These are phyloP conservation scores for Pseudogymnoascus sp. DNA, from an alignment of 2,329 filamentous ascomycete species.

Conservation along the genomic window DNA sequence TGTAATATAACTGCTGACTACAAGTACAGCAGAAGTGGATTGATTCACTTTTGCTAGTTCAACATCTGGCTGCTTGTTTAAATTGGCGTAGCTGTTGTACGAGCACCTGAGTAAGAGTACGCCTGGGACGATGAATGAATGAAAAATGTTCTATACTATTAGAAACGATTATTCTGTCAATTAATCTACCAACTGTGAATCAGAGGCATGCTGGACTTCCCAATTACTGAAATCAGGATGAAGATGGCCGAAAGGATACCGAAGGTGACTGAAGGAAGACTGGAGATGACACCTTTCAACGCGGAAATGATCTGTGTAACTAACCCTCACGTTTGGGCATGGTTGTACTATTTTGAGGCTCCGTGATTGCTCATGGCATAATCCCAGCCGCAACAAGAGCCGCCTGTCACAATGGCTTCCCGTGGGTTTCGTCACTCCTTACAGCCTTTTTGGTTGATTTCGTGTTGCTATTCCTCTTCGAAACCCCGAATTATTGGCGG, in stretches of 20 bases:
- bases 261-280: background rate
- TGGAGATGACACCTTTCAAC: background rate
- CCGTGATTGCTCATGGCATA: background rate
- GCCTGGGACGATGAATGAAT: background rate
- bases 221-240: background rate
- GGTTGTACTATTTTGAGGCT: slow-evolving; percentile 4
- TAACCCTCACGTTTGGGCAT: background rate
- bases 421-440: background rate
- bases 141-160: background rate
- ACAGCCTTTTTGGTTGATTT: background rate
- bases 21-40: too few relatives aligned
- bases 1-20: too few relatives aligned
- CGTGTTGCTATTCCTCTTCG: background rate
- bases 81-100: background rate
- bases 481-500: background rate
- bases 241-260: background rate
- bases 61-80: background rate
- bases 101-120: background rate
- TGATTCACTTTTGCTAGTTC: too few relatives aligned
- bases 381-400: background rate
- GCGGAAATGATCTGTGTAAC: background rate
- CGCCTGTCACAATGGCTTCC: background rate
- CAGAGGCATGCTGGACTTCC: background rate
- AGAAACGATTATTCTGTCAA: background rate
- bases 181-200: background rate